A percentile compares a stretch with the other conserved stretches of the same genome.
These are phyloP conservation scores for Carex myosuroides DNA, from an alignment of 176 grass and related monocot genomes.

Conservation along the genomic window DNA sequence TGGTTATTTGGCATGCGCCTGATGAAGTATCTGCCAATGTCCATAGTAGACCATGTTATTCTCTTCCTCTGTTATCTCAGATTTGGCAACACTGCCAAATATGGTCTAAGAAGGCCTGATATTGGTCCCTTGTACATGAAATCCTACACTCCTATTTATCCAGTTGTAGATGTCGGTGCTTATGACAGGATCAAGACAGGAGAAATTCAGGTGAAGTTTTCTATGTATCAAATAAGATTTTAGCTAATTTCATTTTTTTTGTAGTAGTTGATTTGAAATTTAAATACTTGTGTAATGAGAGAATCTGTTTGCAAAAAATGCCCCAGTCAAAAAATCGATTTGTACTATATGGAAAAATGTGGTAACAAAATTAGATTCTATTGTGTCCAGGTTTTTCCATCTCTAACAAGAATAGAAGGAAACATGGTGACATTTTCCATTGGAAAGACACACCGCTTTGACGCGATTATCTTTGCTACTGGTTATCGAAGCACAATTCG, in stretches of 20 bases:
- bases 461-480: conserved; percentile 70
- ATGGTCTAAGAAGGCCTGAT: conserved; percentile 50
- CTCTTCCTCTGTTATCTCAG: conserved; percentile 40
- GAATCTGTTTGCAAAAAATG: not conserved
- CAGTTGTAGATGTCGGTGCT: conserved; percentile 56
- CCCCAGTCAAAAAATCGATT: not conserved
- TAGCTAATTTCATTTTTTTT: not conserved
- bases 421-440: conserved; percentile 47
- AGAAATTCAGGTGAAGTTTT: conserved; percentile 41
- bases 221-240: not conserved
- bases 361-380: not conserved
- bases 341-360: not conserved
- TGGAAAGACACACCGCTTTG: conserved; percentile 40
- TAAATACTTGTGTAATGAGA: not conserved
- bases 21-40: conserved; percentile 29
- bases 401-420: conserved; percentile 25
- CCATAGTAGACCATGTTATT: conserved; percentile 39
- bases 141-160: conserved; percentile 26
- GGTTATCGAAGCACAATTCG: conserved; percentile 51
- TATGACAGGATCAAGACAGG: conserved; percentile 41
- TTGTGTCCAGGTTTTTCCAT: conserved; percentile 26
- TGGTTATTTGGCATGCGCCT: conserved; percentile 45
- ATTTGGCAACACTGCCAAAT: conserved; percentile 51
- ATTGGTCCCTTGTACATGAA: conserved; percentile 56
- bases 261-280: not conserved